Percentiles rank a stretch among this genome's conserved stretches.
Conservation (phyloP, 2,329 filamentous ascomycete genomes). For the Paracorniculantispora psalliotae region DNA sequence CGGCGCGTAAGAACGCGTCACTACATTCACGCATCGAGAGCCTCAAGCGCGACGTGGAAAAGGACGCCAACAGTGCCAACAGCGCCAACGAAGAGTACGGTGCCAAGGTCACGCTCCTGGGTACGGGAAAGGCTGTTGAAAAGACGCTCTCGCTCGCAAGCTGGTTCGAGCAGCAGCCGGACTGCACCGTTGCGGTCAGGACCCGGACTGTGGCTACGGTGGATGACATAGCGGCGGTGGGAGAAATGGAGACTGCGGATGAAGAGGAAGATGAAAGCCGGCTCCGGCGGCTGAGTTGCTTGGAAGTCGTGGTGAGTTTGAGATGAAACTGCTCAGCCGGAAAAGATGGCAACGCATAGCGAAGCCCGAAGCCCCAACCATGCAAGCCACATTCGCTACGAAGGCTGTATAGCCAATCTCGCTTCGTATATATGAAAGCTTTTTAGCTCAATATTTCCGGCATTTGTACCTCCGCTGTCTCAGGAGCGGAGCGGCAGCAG, state of each 20-base stretch:
- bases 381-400: not conserved
- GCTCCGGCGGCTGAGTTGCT: constrained; percentile 44
- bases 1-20: constrained; percentile 44
- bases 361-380: not conserved
- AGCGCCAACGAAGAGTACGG: constrained; percentile 21
- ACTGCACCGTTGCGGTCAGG: constrained; percentile 53
- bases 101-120: constrained; percentile 52
- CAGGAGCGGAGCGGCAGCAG: not conserved
- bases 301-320: constrained; percentile 45
- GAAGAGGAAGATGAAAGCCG: constrained; percentile 35
- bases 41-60: constrained; percentile 29
- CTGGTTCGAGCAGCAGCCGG: constrained; percentile 59
- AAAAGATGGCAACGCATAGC: not conserved
- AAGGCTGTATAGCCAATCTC: not conserved
- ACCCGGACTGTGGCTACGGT: constrained; percentile 61
- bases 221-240: constrained; percentile 51
- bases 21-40: constrained; percentile 43
- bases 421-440: not conserved
- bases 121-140: constrained; percentile 61
- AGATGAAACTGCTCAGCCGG: constrained; percentile 28
- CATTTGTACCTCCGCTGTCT: not conserved
- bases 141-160: constrained; percentile 57
- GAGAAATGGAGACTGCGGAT: constrained; percentile 13
- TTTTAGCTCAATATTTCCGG: not conserved
- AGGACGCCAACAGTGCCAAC: not conserved